A percentile compares a stretch with the other conserved stretches of the same genome.
Evolutionary conservation across 202 grass and related monocot genomes (phyloP).

Genomic region (Elaeis oleifera): DNA sequence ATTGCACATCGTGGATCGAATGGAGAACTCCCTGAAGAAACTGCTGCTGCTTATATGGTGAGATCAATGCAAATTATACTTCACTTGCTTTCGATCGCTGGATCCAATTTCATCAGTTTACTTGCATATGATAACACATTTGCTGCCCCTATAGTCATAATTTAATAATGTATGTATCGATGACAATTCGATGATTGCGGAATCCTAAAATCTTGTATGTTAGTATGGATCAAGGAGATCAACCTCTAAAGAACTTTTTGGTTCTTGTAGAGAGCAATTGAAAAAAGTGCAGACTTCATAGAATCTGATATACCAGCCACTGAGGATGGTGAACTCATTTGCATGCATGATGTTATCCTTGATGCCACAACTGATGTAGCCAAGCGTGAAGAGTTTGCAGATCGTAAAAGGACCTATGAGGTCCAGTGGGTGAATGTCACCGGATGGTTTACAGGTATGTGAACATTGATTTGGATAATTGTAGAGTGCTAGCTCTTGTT

Average conservation of each 20-base stretch:
- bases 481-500: too few species aligned
- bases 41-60: constrained; percentile 34
- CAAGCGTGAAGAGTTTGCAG: constrained; percentile 32
- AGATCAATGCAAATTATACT: too few species aligned
- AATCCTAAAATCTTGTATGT: too few species aligned
- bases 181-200: too few species aligned
- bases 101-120: too few species aligned
- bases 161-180: too few species aligned
- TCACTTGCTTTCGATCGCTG: too few species aligned
- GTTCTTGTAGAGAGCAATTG: constrained; percentile 21
- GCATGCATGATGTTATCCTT: constrained; percentile 43
- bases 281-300: constrained; percentile 55
- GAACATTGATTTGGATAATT: background rate
- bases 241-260: too few species aligned
- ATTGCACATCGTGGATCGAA: constrained; percentile 46
- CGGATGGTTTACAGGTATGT: constrained; percentile 34
- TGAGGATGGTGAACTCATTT: constrained; percentile 43
- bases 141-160: too few species aligned
- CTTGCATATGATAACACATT: too few species aligned
- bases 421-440: constrained; percentile 48
- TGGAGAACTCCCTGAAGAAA: constrained; percentile 44
- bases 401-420: constrained; percentile 31
- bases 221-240: too few species aligned
- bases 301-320: constrained; percentile 39
- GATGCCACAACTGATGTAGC: constrained; percentile 39